Evolutionary conservation across 108 stramenopile species (phyloP), one percentile per base, ranked within the genome.

Genomic region (Nannochloropsis salina): DNA sequence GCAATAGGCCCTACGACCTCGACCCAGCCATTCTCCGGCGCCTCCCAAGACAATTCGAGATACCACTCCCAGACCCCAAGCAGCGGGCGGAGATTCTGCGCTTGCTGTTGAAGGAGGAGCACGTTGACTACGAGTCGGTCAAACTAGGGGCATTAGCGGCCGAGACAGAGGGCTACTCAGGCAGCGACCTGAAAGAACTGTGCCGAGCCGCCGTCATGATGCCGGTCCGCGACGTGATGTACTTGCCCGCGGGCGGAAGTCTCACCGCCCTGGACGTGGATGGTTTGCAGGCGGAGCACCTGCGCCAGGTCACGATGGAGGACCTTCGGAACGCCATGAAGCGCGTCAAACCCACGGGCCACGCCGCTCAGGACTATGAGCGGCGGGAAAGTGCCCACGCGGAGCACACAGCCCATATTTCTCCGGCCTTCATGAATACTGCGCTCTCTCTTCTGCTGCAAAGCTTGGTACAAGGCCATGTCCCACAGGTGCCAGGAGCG

Each of bases 11-110:
- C 1, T 94, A 92, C 84, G 93, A 95, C 84, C 92, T 98, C 9
- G 98, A 98, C 90, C 86, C 93, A 22, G 98, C 98, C 42, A 96
- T 99, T 80, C 90, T 98, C n/a, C 92, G 98, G 74, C 94, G 98
- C 9, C 88, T 99, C 43, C 98, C 98, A 8, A 91, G 96, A 9
- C 89, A 93, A 44, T 97, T 97, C 89, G 91, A 92, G 41, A 94
- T 98, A 80, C 89, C 91, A 22, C 85, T 97, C 20, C 98, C 97
- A 0, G 84, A 91, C 42, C 83, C 81, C 42, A 44, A 87, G 42
- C 94, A 94, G 42, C 90, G 97, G 42, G 83, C 93, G 42, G 92
- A 96, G 80, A 96, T 99, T 80, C 88, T 99, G 80, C 85, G 89
- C 18, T 83, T 97, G 40, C 92, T 95, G 44, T 84, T 97, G 80